phyloP scores from a whole-genome alignment of 495 filamentous ascomycete species.

The Echria macrotheca region DNA sequence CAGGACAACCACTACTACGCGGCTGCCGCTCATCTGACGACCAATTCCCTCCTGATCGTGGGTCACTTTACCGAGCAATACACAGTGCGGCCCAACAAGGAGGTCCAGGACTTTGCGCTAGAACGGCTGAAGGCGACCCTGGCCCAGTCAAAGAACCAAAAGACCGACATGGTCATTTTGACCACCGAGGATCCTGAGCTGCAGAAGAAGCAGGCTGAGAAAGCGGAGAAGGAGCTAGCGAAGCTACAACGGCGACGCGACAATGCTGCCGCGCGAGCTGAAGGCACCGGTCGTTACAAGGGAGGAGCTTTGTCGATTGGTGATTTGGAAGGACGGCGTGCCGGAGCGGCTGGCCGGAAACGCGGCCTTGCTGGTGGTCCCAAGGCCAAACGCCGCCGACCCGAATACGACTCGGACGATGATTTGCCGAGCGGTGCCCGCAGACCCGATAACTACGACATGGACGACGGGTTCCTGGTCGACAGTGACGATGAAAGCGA shows the following conservation, averaged over 20 bases:
- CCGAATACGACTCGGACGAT: conserved; percentile 59
- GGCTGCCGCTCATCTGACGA: conserved; percentile 63
- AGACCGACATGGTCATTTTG: conserved; percentile 51
- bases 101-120: conserved; percentile 71
- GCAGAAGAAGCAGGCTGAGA: conserved; percentile 67
- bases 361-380: conserved; percentile 36
- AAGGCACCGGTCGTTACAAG: conserved; percentile 46
- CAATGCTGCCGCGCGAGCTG: conserved; percentile 58
- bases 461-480: conserved; percentile 73
- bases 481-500: conserved; percentile 66
- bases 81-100: conserved; percentile 61
- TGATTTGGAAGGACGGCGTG: conserved; percentile 61
- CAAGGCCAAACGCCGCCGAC: conserved; percentile 39
- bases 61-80: conserved; percentile 77
- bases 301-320: conserved; percentile 62
- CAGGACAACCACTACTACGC: conserved; percentile 80
- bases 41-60: conserved; percentile 65
- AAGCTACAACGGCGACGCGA: conserved; percentile 65
- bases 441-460: conserved; percentile 76
- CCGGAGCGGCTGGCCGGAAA: conserved; percentile 33
- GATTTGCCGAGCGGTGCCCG: conserved; percentile 57
- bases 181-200: conserved; percentile 76
- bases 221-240: conserved; percentile 64
- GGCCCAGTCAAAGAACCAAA: conserved; percentile 49
- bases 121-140: conserved; percentile 66